Percentiles rank a stretch among this genome's conserved stretches.
Evolutionary conservation across 805 yeast species (phyloP).

Genomic region (Metschnikowia gruessii): DNA sequence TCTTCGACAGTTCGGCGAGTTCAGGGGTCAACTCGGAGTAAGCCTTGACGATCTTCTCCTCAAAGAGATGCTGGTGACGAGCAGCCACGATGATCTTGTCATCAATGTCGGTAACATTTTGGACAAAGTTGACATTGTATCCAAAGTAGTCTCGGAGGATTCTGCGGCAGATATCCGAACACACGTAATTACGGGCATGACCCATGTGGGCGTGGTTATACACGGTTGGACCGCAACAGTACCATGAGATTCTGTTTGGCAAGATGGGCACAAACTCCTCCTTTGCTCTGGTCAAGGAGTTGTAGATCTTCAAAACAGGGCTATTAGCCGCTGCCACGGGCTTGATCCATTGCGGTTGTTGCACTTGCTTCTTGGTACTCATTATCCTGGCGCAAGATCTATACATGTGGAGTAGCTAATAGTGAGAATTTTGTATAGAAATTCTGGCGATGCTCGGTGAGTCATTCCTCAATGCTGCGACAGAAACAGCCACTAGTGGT

Average conservation of each 20-base stretch:
- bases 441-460: slow-evolving; percentile 2
- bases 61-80: slow-evolving; percentile 80
- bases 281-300: slow-evolving; percentile 79
- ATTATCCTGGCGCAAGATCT: slow-evolving; percentile 12
- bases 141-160: slow-evolving; percentile 89
- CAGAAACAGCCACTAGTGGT: not conserved
- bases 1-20: slow-evolving; percentile 38
- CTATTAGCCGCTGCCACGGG: slow-evolving; percentile 20
- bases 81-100: slow-evolving; percentile 95
- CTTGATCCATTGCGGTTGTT: slow-evolving; percentile 39
- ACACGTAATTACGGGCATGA: slow-evolving; percentile 95
- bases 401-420: slow-evolving; percentile 5
- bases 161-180: slow-evolving; percentile 90
- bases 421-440: slow-evolving; percentile 8
- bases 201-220: slow-evolving; percentile 98
- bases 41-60: slow-evolving; percentile 44
- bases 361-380: slow-evolving; percentile 30
- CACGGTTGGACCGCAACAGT: slow-evolving; percentile 98
- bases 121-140: slow-evolving; percentile 82
- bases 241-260: slow-evolving; percentile 78
- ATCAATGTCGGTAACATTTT: slow-evolving; percentile 98
- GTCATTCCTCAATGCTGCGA: not conserved
- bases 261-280: slow-evolving; percentile 71
- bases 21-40: slow-evolving; percentile 30
- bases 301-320: slow-evolving; percentile 60